Evolutionary conservation across 495 filamentous ascomycete genomes (phyloP).

Genomic region (Neurospora cerealis): DNA sequence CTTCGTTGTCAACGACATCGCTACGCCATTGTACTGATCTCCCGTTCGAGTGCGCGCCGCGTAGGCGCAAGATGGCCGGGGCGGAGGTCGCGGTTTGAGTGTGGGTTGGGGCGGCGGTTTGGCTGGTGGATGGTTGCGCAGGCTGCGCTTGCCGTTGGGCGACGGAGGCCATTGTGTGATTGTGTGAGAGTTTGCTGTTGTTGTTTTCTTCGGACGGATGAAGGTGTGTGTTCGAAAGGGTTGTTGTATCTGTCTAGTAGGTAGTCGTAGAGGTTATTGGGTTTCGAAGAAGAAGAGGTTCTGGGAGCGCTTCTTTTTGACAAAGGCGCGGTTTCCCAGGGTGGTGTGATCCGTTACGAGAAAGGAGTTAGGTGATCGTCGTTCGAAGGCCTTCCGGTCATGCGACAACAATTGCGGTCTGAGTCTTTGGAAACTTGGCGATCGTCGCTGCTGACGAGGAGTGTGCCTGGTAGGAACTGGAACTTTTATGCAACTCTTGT

Average conservation of each 20-base stretch:
- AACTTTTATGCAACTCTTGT: neutral
- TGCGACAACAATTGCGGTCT: neutral
- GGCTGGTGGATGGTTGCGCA: constrained; percentile 10
- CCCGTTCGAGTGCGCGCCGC: constrained; percentile 28
- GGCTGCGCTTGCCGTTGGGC: constrained; percentile 8
- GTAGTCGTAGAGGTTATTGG: neutral
- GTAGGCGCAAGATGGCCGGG: constrained; percentile 36
- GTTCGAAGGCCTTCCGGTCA: neutral
- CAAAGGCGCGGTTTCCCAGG: neutral
- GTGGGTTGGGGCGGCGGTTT: constrained; percentile 5
- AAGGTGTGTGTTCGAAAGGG: neutral
- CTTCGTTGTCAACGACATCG: constrained; percentile 94
- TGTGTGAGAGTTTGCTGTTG: neutral
- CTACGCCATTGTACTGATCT: constrained; percentile 80
- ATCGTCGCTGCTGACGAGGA: neutral
- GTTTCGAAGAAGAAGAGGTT: neutral
- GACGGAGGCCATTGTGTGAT: constrained; percentile 13
- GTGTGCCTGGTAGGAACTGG: neutral
- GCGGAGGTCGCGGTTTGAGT: constrained; percentile 14
- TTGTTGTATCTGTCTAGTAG: neutral
- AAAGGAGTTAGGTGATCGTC: neutral
- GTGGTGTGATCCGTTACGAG: neutral
- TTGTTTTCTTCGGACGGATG: neutral
- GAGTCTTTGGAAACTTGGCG: neutral
- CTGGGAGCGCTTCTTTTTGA: neutral